Conservation (phyloP, 805 yeast genomes). For the Isabelozyma gotoi region DNA sequence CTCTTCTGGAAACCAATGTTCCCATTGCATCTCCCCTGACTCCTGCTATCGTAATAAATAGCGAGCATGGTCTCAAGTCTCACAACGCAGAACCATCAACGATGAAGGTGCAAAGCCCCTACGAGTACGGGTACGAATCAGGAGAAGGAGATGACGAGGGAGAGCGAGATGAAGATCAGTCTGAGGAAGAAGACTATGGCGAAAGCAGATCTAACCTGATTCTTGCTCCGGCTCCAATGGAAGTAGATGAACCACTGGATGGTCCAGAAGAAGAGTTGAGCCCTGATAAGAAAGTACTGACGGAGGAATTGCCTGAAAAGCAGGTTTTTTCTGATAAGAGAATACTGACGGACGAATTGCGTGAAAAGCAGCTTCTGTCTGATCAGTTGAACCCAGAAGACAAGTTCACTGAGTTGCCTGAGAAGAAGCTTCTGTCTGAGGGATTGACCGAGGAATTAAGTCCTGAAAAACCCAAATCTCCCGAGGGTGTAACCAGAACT, state of each 20-base stretch:
- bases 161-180: not conserved
- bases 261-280: not conserved
- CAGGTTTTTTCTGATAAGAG: no score
- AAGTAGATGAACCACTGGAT: not conserved
- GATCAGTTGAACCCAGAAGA: no score
- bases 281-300: no score
- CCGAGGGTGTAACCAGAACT: no score
- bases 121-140: not conserved
- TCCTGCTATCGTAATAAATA: constrained; percentile 1
- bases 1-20: constrained; percentile 20
- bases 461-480: not conserved
- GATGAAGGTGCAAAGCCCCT: not conserved
- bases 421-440: no score
- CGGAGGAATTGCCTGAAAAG: no score
- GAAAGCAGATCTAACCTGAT: not conserved
- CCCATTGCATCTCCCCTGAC: constrained; percentile 5
- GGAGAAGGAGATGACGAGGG: not conserved
- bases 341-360: no score
- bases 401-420: no score
- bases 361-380: no score
- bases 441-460: not conserved
- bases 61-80: not conserved
- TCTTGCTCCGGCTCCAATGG: no score
- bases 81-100: not conserved
- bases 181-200: not conserved